These are phyloP conservation scores for Leccinum uliginosum DNA, from an alignment of 768 basidiomycete species.

Conservation along the genomic window DNA sequence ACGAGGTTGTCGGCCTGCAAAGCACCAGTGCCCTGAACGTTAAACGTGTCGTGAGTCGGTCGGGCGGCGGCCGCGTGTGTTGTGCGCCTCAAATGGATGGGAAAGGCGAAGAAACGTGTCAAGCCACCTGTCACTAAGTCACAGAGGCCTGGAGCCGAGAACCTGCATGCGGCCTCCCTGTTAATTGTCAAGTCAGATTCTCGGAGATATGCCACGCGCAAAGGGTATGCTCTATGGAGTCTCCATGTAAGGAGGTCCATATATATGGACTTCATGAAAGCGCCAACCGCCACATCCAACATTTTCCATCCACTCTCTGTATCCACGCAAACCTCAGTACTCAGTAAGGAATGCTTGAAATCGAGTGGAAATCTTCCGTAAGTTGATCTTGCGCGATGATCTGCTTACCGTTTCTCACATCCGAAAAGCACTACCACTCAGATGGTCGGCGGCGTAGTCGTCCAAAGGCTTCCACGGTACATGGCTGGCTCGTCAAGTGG, in stretches of 20 bases:
- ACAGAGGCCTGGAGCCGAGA: background rate
- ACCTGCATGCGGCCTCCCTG: background rate
- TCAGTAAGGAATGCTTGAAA: slow-evolving; percentile 21
- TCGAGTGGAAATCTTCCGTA: slow-evolving; percentile 34
- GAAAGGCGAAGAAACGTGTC: slow-evolving; percentile 11
- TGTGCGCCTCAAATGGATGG: background rate
- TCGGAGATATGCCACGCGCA: slow-evolving; percentile 19
- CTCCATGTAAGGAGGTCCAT: slow-evolving; percentile 14
- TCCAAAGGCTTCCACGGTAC: slow-evolving; percentile 54
- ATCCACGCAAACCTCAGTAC: background rate
- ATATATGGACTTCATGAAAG: slow-evolving; percentile 18
- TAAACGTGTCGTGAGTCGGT: slow-evolving; percentile 6
- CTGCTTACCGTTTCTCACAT: background rate
- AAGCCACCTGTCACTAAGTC: background rate
- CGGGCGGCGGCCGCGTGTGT: slow-evolving; percentile 4
- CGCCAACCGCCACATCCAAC: slow-evolving; percentile 6
- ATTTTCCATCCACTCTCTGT: slow-evolving; percentile 5
- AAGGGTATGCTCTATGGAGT: slow-evolving; percentile 9
- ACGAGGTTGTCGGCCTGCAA: slow-evolving; percentile 8
- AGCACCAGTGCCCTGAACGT: slow-evolving; percentile 1
- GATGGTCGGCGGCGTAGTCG: slow-evolving; percentile 42
- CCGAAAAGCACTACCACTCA: slow-evolving; percentile 30
- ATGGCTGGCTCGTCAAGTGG: slow-evolving; percentile 79
- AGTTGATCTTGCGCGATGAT: slow-evolving; percentile 8
- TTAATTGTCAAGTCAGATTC: background rate